Evolutionary conservation across 805 yeast genomes (phyloP).

Genomic region (Lipomyces kockii): DNA sequence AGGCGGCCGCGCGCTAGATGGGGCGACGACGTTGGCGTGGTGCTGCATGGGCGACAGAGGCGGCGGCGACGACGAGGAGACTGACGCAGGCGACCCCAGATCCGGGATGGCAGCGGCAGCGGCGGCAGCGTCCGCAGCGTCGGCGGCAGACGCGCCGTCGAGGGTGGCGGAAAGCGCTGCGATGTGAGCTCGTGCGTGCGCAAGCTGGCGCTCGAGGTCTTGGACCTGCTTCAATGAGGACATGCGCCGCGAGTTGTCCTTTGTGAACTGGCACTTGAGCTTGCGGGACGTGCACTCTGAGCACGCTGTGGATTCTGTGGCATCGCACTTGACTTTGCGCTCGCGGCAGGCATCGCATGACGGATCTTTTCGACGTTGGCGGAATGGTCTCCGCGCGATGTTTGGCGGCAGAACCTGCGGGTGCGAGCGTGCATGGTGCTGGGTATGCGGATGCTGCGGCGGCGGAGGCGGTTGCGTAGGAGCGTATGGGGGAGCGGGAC

Average conservation of each 20-base stretch:
- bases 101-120: constrained; percentile 8
- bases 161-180: constrained; percentile 23
- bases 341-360: constrained; percentile 45
- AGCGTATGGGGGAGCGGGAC: not conserved
- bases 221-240: constrained; percentile 37
- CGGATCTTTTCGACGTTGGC: constrained; percentile 44
- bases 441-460: not conserved
- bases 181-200: constrained; percentile 29
- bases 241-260: constrained; percentile 41
- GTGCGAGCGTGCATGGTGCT: constrained; percentile 3
- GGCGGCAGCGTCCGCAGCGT: constrained; percentile 4
- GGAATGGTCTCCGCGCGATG: constrained; percentile 35
- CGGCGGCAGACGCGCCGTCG: constrained; percentile 6
- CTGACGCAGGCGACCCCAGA: constrained; percentile 4
- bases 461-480: not conserved
- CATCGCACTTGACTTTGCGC: constrained; percentile 44
- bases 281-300: constrained; percentile 42
- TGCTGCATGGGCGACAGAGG: constrained; percentile 6
- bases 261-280: constrained; percentile 43
- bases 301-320: constrained; percentile 42
- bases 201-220: constrained; percentile 35
- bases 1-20: not conserved
- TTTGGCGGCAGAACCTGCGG: not conserved
- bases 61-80: constrained; percentile 6
- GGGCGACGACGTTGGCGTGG: not conserved